Evolutionary conservation across 179 eudicot species (phyloP).

Genomic region (Nepenthes alata): DNA sequence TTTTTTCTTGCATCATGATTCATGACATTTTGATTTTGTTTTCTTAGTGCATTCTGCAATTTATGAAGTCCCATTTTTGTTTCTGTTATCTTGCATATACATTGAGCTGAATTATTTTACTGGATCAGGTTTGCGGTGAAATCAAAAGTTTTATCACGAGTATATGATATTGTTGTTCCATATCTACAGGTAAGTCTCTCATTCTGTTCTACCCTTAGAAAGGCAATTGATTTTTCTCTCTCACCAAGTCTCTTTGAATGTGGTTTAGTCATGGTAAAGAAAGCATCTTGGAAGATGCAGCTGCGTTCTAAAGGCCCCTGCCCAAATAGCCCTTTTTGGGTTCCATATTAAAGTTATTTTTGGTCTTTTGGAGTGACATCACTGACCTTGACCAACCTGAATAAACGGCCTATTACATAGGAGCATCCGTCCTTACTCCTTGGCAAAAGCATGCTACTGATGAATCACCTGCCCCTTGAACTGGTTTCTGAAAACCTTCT

Average conservation of each 20-base stretch:
- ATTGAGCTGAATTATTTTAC: constrained; percentile 2
- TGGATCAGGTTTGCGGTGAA: constrained; percentile 46
- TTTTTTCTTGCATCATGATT: no score
- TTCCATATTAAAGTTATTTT: no score
- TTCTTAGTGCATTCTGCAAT: no score
- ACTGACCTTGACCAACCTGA: no score
- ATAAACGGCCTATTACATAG: no score
- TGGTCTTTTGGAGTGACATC: neutral
- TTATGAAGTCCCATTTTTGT: neutral
- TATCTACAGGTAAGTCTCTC: constrained; percentile 54
- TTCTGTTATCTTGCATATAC: neutral
- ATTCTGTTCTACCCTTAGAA: neutral
- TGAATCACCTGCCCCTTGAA: no score
- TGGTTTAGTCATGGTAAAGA: neutral
- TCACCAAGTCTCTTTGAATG: neutral
- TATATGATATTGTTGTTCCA: constrained; percentile 41
- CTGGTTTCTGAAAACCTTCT: no score
- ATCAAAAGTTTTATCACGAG: constrained; percentile 41
- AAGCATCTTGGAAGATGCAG: neutral
- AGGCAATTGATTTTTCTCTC: neutral
- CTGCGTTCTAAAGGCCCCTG: no score
- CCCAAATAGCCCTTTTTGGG: neutral
- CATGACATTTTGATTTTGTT: no score
- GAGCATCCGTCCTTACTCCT: no score
- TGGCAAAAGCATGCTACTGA: no score